Evolutionary conservation across 371 early-diverging fungal species (phyloP), one percentile per base, ranked within the genome.

Genomic region (Mucor lusitanicus): DNA sequence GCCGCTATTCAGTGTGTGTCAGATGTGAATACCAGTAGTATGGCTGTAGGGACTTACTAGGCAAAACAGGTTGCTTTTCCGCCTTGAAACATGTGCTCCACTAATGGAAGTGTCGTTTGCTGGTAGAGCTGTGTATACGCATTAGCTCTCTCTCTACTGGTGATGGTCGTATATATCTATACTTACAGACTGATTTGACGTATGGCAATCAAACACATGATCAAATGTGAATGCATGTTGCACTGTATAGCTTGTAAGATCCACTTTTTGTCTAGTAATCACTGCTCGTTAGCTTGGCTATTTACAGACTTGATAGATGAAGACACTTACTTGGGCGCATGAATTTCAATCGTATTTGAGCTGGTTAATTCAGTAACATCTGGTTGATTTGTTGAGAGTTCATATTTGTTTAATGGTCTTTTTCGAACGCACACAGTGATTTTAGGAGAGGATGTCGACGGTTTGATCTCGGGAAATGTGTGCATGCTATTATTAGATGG

Each of bases 391-490:
- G 78, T 71, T 23, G 80, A 77, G 28, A 85, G 21, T 75, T 99
- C 99, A 69, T 91, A 91, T 65, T 80, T 82, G 79, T 85, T 97
- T 27, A 99, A 80, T 5, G 99, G 99, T 37, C 99, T 81, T 80
- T 99, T 99, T 56, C 99, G 88, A 33, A 98, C 96, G 67, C 98
- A 98, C 25, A 99, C 99, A 44, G 95, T 91, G 66, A 99, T 99
- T 35, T 59, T 65, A 7, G 60, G 17, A 60, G n/a, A 8, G 9
- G 17, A 15, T 30, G 23, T 9, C n/a, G 56, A 56, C 17, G 33
- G 19, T 15, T 17, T 56, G 30, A 32, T 56, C n/a, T 33, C 33
- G 33, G 33, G 32, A 56, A 9, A 6, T 32, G 19, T n/a, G 7
- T 15, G 25, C 12, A 23, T 50, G 23, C 12, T 56, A n/a, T 3